These are phyloP conservation scores for Colletotrichum australisinense DNA, from an alignment of 2,329 filamentous ascomycete genomes.

Conservation along the genomic window DNA sequence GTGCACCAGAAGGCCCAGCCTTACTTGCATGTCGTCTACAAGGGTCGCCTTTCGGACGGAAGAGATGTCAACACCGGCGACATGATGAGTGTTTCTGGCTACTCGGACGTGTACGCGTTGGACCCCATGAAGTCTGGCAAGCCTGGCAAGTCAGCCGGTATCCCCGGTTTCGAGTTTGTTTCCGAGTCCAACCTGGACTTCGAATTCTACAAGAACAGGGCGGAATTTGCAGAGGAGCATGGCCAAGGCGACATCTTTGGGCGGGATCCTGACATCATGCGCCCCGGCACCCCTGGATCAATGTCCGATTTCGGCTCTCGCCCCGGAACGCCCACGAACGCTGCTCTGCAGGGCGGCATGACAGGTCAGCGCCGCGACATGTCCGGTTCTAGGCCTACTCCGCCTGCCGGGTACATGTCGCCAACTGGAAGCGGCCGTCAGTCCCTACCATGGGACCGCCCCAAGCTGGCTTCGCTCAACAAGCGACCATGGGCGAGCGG, in stretches of 20 bases:
- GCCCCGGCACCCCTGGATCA: conserved; percentile 71
- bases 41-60: conserved; percentile 79
- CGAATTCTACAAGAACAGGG: conserved; percentile 88
- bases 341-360: conserved; percentile 47
- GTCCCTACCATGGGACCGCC: conserved; percentile 30
- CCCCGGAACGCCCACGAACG: conserved; percentile 60
- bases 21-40: conserved; percentile 86
- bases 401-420: conserved; percentile 37
- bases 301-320: conserved; percentile 58
- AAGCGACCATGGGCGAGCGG: conserved; percentile 37
- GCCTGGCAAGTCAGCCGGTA: conserved; percentile 57
- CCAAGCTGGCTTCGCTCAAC: conserved; percentile 30
- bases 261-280: conserved; percentile 65
- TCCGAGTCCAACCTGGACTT: conserved; percentile 89
- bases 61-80: conserved; percentile 69
- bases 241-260: conserved; percentile 81
- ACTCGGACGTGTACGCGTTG: conserved; percentile 85
- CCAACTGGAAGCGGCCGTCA: conserved; percentile 28
- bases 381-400: conserved; percentile 28
- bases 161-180: conserved; percentile 90
- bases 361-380: conserved; percentile 30
- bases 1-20: conserved; percentile 92
- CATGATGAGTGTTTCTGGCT: conserved; percentile 72
- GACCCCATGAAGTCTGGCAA: conserved; percentile 76
- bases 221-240: conserved; percentile 88